phyloP scores from a whole-genome alignment of 2,329 filamentous ascomycete genomes.

The Thelonectria blattea region DNA sequence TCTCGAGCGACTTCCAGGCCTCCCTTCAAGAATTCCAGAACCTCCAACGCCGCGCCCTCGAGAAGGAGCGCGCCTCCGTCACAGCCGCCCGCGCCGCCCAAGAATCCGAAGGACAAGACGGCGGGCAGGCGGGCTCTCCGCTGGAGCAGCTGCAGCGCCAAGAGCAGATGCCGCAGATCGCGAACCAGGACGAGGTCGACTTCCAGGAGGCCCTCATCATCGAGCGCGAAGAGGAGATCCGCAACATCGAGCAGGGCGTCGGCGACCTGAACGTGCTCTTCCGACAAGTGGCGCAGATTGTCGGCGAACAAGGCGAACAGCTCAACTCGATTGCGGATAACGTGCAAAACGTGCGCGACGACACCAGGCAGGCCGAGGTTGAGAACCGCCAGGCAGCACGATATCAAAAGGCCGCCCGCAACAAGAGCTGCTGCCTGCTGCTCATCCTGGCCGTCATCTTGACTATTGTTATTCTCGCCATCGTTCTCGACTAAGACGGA shows the following conservation, averaged over 20 bases:
- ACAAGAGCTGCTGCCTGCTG: slow-evolving; percentile 91
- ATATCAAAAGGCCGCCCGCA: slow-evolving; percentile 94
- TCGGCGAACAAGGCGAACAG: slow-evolving; percentile 89
- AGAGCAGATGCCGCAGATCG: slow-evolving; percentile 71
- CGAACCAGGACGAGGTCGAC: slow-evolving; percentile 92
- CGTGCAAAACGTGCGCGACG: slow-evolving; percentile 79
- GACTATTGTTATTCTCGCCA: slow-evolving; percentile 86
- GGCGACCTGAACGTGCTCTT: slow-evolving; percentile 96
- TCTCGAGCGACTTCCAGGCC: slow-evolving; percentile 90
- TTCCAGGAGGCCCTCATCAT: slow-evolving; percentile 96
- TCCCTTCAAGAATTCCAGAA: slow-evolving; percentile 89
- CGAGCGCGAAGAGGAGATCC: slow-evolving; percentile 95
- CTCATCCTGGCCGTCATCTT: slow-evolving; percentile 88
- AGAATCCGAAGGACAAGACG: slow-evolving; percentile 59
- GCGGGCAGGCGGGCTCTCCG: slow-evolving; percentile 45
- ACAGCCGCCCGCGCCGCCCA: slow-evolving; percentile 82
- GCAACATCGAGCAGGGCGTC: slow-evolving; percentile 96
- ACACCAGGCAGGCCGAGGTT: slow-evolving; percentile 83
- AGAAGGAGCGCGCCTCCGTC: slow-evolving; percentile 89
- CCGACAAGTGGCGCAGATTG: slow-evolving; percentile 96
- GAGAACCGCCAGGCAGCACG: slow-evolving; percentile 85
- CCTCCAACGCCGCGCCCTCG: slow-evolving; percentile 87
- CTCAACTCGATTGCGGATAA: slow-evolving; percentile 89
- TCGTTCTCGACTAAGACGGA: slow-evolving; percentile 69
- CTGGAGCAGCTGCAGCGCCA: slow-evolving; percentile 68